Evolutionary conservation across 352 stramenopile genomes (phyloP).

Genomic region (Phytophthora parvispora): DNA sequence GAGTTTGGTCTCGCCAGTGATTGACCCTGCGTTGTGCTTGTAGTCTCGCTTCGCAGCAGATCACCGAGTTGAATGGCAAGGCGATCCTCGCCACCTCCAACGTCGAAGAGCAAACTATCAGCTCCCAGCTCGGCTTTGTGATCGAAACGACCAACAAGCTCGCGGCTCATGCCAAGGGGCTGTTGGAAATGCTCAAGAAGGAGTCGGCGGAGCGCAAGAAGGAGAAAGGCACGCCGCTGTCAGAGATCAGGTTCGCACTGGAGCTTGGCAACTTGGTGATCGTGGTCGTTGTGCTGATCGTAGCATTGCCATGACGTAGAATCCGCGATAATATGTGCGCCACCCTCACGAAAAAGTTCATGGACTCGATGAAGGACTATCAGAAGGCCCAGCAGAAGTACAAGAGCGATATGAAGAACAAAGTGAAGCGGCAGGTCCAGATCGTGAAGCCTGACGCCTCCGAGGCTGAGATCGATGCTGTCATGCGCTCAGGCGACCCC

Average conservation of each 20-base stretch:
- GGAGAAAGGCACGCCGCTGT: slow-evolving; percentile 84
- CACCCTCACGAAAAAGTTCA: slow-evolving; percentile 98
- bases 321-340: slow-evolving; percentile 98
- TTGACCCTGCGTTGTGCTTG: neutral
- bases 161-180: slow-evolving; percentile 91
- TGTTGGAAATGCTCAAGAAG: slow-evolving; percentile 94
- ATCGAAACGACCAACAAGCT: slow-evolving; percentile 95
- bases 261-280: neutral
- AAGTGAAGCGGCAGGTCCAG: slow-evolving; percentile 98
- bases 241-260: slow-evolving; percentile 62
- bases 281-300: neutral
- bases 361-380: slow-evolving; percentile 99
- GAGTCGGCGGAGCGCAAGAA: slow-evolving; percentile 96
- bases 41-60: slow-evolving; percentile 92
- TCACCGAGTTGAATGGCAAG: slow-evolving; percentile 95
- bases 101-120: slow-evolving; percentile 93
- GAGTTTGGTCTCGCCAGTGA: neutral
- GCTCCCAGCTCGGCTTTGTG: slow-evolving; percentile 91
- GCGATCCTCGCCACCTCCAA: slow-evolving; percentile 95
- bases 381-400: slow-evolving; percentile 98
- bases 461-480: slow-evolving; percentile 97
- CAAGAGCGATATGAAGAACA: slow-evolving; percentile 98
- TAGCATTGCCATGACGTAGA: slow-evolving; percentile 34
- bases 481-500: slow-evolving; percentile 92
- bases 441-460: slow-evolving; percentile 99